Evolutionary conservation across 371 early-diverging fungal species (phyloP).

Genomic region (Rhizopus sp.): DNA sequence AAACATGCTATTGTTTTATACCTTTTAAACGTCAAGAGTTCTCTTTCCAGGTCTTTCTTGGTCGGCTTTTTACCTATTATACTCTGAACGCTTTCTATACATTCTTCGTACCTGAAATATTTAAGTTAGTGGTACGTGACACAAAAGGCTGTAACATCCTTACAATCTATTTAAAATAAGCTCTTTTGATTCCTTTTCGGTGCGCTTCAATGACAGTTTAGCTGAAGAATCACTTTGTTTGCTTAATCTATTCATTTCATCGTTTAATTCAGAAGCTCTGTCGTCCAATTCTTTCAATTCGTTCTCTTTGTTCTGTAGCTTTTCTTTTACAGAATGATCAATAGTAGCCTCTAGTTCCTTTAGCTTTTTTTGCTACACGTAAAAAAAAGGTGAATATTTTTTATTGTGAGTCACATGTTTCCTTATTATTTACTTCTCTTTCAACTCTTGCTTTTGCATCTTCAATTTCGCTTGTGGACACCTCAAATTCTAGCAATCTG

Average conservation of each 20-base stretch:
- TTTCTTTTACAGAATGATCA: background rate
- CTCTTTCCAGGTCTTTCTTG: conserved; percentile 29
- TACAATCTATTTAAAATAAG: conserved; percentile 28
- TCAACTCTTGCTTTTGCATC: conserved; percentile 4
- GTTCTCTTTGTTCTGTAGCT: conserved; percentile 28
- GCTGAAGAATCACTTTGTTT: conserved; percentile 63
- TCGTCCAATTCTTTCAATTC: conserved; percentile 34
- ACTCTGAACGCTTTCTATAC: conserved; percentile 31
- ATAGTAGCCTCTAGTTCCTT: conserved; percentile 1
- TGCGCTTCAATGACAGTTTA: conserved; percentile 50
- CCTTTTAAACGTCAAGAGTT: conserved; percentile 15
- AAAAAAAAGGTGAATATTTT: background rate
- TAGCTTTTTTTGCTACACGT: conserved; percentile 7
- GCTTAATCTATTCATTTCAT: conserved; percentile 55
- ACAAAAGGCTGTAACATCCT: background rate
- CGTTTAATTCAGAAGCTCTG: conserved; percentile 29
- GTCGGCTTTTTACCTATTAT: conserved; percentile 29
- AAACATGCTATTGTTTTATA: background rate
- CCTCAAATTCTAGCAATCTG: conserved; percentile 5
- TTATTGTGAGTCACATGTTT: background rate
- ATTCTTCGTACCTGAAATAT: conserved; percentile 15
- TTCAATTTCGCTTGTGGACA: conserved; percentile 10
- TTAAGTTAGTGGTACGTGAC: background rate
- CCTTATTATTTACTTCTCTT: conserved; percentile 10
- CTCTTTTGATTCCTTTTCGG: conserved; percentile 46